These are phyloP conservation scores for Solanum hybrid DNA, from an alignment of 305 asterid species.

Conservation along the genomic window DNA sequence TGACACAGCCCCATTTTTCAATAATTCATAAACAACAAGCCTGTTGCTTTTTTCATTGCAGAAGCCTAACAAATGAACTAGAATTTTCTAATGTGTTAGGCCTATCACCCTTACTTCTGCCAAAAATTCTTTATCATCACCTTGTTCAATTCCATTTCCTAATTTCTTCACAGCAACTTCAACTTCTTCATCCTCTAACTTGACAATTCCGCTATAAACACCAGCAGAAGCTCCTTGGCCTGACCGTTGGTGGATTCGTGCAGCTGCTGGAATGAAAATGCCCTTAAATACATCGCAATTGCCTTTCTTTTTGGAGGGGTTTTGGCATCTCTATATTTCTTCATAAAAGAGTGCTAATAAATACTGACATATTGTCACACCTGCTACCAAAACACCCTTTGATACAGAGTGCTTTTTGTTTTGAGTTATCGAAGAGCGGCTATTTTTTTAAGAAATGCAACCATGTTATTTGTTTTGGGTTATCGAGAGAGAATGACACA, in stretches of 20 bases:
- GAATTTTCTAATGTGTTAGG: too few species aligned
- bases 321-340: not conserved
- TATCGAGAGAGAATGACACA: too few species aligned
- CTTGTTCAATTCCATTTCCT: not conserved
- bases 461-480: not conserved
- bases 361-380: not conserved
- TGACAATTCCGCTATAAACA: conserved; percentile 18
- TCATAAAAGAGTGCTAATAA: not conserved
- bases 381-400: not conserved
- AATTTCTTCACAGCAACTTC: conserved; percentile 18
- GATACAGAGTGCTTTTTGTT: not conserved
- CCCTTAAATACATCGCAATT: conserved; percentile 3
- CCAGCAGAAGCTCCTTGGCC: not conserved
- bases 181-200: conserved; percentile 1
- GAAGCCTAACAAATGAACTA: too few species aligned
- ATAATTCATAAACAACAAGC: too few species aligned
- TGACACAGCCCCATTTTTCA: too few species aligned
- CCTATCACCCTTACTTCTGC: too few species aligned
- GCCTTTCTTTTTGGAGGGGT: not conserved
- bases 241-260: conserved; percentile 16
- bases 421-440: not conserved
- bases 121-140: too few species aligned
- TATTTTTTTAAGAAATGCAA: not conserved
- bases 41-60: too few species aligned
- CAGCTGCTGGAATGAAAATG: conserved; percentile 14